Percentiles rank a stretch among this genome's conserved stretches.
phyloP scores from a whole-genome alignment of 2,329 filamentous ascomycete species.

The Nectriaceae sp. region DNA sequence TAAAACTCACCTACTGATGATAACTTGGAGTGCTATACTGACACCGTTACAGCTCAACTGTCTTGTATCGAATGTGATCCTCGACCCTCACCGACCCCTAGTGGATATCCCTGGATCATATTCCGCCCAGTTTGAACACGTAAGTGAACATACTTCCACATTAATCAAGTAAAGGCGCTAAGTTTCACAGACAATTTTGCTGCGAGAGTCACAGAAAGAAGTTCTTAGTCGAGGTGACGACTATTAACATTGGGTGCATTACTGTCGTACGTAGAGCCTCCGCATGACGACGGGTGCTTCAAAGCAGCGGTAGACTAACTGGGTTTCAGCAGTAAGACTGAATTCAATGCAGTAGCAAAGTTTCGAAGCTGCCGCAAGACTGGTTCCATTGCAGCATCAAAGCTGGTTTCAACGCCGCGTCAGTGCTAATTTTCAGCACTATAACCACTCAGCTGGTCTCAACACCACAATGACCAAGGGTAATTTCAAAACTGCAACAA shows the following conservation, averaged over 20 bases:
- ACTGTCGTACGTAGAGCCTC: neutral
- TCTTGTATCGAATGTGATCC: constrained; percentile 56
- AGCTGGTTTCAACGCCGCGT: neutral
- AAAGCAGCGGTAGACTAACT: neutral
- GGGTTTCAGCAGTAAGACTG: no score
- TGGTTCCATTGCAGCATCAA: neutral
- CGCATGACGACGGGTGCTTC: neutral
- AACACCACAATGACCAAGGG: neutral
- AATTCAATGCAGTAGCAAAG: neutral
- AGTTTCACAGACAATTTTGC: constrained; percentile 45
- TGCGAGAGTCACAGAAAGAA: constrained; percentile 49
- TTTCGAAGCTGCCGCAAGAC: neutral
- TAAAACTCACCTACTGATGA: constrained; percentile 31
- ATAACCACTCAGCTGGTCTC: neutral
- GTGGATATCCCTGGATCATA: constrained; percentile 61
- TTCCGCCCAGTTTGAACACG: constrained; percentile 65
- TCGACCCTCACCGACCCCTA: constrained; percentile 59
- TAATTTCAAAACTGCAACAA: no score
- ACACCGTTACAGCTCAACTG: constrained; percentile 51
- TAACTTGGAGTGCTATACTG: neutral
- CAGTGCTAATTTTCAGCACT: no score
- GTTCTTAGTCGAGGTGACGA: constrained; percentile 54
- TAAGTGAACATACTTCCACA: constrained; percentile 17
- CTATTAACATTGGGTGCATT: constrained; percentile 37
- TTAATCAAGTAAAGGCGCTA: neutral